These are phyloP conservation scores for Patellifolia procumbens DNA, from an alignment of 179 eudicot species.

Conservation along the genomic window DNA sequence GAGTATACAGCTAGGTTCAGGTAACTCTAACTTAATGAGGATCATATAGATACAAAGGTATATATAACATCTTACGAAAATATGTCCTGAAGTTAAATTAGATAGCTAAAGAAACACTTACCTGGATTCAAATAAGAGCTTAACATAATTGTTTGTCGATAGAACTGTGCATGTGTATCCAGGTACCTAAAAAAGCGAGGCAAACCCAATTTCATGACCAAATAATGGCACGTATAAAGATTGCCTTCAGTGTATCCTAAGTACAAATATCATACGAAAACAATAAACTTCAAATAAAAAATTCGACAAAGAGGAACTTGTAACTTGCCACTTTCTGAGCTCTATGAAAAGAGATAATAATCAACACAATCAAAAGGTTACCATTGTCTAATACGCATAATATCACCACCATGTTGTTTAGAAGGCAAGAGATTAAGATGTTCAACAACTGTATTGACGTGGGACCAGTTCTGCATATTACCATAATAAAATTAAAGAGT, in stretches of 20 bases:
- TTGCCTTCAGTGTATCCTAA: neutral
- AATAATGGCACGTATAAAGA: neutral
- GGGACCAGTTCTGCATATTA: conserved; percentile 79
- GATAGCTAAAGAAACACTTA: conserved; percentile 31
- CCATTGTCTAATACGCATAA: conserved; percentile 94
- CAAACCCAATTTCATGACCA: conserved; percentile 6
- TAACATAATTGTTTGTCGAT: conserved; percentile 84
- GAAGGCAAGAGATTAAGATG: conserved; percentile 69
- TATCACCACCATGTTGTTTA: conserved; percentile 81
- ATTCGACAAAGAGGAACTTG: neutral
- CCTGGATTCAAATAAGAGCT: conserved; percentile 86
- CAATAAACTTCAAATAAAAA: neutral
- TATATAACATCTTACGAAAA: neutral
- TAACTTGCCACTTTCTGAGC: neutral
- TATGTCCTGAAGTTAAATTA: neutral
- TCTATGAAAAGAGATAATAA: neutral
- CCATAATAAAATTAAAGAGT: conserved; percentile 2
- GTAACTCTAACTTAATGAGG: too few species aligned
- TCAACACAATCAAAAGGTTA: conserved; percentile 17
- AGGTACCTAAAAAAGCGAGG: conserved; percentile 56
- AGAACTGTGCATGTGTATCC: conserved; percentile 78
- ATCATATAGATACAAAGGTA: too few species aligned
- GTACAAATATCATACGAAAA: neutral
- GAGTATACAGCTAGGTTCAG: too few species aligned
- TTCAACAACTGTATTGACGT: conserved; percentile 67